These are phyloP conservation scores for Boletellus deceptivus DNA, from an alignment of 1,284 basidiomycete genomes.

Conservation along the genomic window DNA sequence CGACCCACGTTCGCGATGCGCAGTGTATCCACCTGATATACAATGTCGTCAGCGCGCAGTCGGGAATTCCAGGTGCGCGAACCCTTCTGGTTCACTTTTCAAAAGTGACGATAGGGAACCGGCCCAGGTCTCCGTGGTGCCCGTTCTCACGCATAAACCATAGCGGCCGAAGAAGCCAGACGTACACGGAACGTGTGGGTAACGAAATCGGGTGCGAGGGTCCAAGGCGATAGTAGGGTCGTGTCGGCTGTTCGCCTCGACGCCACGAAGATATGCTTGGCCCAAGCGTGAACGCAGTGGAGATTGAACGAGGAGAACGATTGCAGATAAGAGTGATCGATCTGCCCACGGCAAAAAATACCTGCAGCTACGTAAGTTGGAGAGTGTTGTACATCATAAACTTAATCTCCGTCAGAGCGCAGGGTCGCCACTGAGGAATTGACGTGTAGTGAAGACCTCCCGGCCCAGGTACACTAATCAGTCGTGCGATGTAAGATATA, in stretches of 20 bases:
- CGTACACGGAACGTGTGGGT: slow-evolving; percentile 45
- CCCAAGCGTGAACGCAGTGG: no score
- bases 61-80: slow-evolving; percentile 59
- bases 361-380: neutral
- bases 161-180: slow-evolving; percentile 36
- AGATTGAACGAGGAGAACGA: no score
- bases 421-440: neutral
- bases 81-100: no score
- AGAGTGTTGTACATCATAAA: neutral
- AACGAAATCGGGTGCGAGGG: slow-evolving; percentile 52
- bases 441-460: neutral
- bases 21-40: no score
- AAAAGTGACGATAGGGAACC: no score
- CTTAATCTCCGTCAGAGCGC: neutral
- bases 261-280: no score
- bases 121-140: no score
- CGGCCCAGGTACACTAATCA: neutral
- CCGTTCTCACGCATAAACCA: no score
- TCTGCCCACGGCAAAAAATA: neutral
- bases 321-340: neutral
- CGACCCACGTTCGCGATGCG: no score
- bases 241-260: no score
- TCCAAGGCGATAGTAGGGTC: slow-evolving; percentile 44
- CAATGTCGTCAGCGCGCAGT: slow-evolving; percentile 16
- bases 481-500: neutral